phyloP scores from a whole-genome alignment of 768 basidiomycete genomes.

The Neoboletus magnificus region DNA sequence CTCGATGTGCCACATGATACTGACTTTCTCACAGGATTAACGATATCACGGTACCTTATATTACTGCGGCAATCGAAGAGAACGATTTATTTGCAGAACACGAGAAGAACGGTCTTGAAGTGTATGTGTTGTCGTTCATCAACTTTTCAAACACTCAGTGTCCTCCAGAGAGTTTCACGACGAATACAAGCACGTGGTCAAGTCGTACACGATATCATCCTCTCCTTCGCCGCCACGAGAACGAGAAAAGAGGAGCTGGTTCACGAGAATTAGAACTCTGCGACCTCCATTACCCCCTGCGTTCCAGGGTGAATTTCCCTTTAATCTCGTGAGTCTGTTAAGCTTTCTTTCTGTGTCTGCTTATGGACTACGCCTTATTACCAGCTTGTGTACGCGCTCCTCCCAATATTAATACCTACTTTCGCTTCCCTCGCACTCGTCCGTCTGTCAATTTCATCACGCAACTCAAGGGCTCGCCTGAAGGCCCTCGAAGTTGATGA shows the following conservation, averaged over 20 bases:
- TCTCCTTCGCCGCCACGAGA: slow-evolving; percentile 44
- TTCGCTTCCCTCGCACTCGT: slow-evolving; percentile 51
- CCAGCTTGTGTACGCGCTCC: slow-evolving; percentile 49
- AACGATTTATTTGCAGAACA: slow-evolving; percentile 63
- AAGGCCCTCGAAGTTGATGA: slow-evolving; percentile 57
- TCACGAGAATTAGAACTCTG: slow-evolving; percentile 38
- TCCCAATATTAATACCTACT: slow-evolving; percentile 67
- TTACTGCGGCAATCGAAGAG: slow-evolving; percentile 70
- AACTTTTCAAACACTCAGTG: slow-evolving; percentile 3
- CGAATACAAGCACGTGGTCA: slow-evolving; percentile 55
- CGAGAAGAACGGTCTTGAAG: slow-evolving; percentile 52
- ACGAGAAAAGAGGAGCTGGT: slow-evolving; percentile 40
- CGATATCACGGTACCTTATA: slow-evolving; percentile 79
- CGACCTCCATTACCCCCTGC: slow-evolving; percentile 54
- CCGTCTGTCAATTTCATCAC: slow-evolving; percentile 56
- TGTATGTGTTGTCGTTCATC: slow-evolving; percentile 42
- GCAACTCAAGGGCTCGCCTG: slow-evolving; percentile 62
- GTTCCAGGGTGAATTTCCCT: slow-evolving; percentile 59
- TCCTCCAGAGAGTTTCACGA: slow-evolving; percentile 50
- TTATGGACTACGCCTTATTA: slow-evolving; percentile 1
- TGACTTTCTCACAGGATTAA: slow-evolving; percentile 45
- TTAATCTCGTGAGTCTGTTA: slow-evolving; percentile 57
- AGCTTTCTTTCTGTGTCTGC: not conserved
- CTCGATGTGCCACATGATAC: not conserved
- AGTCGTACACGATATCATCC: slow-evolving; percentile 46